A percentile compares a stretch with the other conserved stretches of the same genome.
Evolutionary conservation across 2,329 filamentous ascomycete genomes (phyloP).

Genomic region (Polychaeton citri): DNA sequence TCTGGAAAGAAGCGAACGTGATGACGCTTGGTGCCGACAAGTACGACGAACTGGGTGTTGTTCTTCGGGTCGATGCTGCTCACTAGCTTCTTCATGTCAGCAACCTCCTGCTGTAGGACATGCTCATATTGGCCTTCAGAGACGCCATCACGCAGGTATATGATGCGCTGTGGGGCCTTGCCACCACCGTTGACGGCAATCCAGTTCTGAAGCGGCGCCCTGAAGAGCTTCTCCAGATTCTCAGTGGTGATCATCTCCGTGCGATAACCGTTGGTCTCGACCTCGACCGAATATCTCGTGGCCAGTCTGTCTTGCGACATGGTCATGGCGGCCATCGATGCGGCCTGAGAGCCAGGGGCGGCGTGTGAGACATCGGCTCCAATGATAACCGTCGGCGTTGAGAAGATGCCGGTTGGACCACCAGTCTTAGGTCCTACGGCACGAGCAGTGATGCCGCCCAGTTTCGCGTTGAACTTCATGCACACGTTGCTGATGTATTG

Average conservation of each 20-base stretch:
- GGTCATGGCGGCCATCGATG: constrained; percentile 76
- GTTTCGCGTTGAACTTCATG: constrained; percentile 95
- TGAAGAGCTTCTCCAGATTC: constrained; percentile 53
- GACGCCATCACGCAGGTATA: constrained; percentile 90
- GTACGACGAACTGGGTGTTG: constrained; percentile 62
- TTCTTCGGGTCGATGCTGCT: constrained; percentile 19
- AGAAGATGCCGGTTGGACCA: constrained; percentile 20
- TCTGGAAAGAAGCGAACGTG: constrained; percentile 86
- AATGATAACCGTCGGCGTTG: constrained; percentile 62
- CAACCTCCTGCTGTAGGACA: constrained; percentile 67
- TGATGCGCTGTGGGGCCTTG: constrained; percentile 56
- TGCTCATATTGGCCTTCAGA: constrained; percentile 73
- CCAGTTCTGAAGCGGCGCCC: constrained; percentile 52
- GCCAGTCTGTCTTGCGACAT: constrained; percentile 61
- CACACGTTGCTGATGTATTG: constrained; percentile 90
- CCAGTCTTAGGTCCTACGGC: constrained; percentile 27
- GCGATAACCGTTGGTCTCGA: constrained; percentile 71
- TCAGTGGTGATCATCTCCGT: constrained; percentile 61
- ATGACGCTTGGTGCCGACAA: constrained; percentile 86
- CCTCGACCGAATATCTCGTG: constrained; percentile 64
- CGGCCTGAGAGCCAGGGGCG: constrained; percentile 49
- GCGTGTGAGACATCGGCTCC: constrained; percentile 86
- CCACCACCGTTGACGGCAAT: constrained; percentile 39
- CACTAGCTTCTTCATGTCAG: constrained; percentile 47
- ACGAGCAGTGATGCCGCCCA: constrained; percentile 64